phyloP scores from a whole-genome alignment of 352 stramenopile genomes.

The Globisporangium heterothallicum region DNA sequence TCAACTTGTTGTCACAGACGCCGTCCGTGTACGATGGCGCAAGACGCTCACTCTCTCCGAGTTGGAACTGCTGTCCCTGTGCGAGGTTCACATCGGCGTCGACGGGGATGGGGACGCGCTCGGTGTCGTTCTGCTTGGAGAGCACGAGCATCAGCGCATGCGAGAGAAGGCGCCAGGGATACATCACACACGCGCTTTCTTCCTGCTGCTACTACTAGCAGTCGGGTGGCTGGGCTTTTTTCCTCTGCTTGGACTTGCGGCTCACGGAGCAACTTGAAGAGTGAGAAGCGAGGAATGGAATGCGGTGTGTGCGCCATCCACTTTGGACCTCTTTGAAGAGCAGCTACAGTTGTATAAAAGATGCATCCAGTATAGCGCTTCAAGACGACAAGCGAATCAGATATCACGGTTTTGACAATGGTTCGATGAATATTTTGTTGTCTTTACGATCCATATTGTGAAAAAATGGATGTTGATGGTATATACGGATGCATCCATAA shows the following conservation, averaged over 20 bases:
- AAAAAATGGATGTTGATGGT: too few species aligned
- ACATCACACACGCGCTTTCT: not conserved
- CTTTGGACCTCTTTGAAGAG: too few species aligned
- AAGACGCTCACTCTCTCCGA: too few species aligned
- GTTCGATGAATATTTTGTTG: too few species aligned
- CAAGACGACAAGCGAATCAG: too few species aligned
- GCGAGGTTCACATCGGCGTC: not conserved
- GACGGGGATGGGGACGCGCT: not conserved
- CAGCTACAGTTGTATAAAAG: too few species aligned
- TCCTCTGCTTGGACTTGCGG: not conserved
- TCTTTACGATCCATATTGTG: too few species aligned
- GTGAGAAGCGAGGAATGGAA: not conserved
- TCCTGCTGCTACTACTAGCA: not conserved
- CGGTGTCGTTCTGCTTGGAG: not conserved
- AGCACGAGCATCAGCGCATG: conserved; percentile 6
- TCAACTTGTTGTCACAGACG: conserved; percentile 41
- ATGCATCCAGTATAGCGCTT: too few species aligned
- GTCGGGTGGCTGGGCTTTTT: not conserved
- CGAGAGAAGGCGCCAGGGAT: not conserved
- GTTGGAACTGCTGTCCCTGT: not conserved
- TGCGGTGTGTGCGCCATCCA: too few species aligned
- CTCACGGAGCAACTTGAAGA: not conserved
- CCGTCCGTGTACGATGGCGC: conserved; percentile 35
- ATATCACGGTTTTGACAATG: too few species aligned
- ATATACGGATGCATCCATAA: too few species aligned